Evolutionary conservation across 495 filamentous ascomycete species (phyloP).

Genomic region (Patellaria atrata): DNA sequence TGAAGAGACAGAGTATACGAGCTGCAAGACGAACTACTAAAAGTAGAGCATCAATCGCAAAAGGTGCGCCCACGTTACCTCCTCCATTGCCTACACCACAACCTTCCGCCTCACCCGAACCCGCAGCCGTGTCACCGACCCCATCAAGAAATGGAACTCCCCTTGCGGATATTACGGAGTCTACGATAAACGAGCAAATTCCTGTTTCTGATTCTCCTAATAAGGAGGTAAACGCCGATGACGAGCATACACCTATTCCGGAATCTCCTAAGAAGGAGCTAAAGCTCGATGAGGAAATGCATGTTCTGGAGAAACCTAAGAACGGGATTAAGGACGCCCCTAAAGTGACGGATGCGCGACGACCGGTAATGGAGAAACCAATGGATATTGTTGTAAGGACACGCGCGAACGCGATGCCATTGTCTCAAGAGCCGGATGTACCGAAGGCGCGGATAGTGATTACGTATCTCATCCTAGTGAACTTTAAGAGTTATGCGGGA

Average conservation of each 20-base stretch:
- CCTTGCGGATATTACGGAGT: slow-evolving; percentile 62
- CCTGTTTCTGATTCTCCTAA: slow-evolving; percentile 8
- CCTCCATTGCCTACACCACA: slow-evolving; percentile 38
- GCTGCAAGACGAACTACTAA: slow-evolving; percentile 42
- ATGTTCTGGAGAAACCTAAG: slow-evolving; percentile 5
- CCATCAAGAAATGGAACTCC: slow-evolving; percentile 42
- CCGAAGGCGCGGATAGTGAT: slow-evolving; percentile 82
- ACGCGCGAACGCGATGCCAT: slow-evolving; percentile 51
- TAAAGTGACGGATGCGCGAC: slow-evolving; percentile 56
- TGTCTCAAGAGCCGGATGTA: slow-evolving; percentile 48
- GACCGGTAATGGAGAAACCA: slow-evolving; percentile 67
- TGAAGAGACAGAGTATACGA: slow-evolving; percentile 57
- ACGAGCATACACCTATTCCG: slow-evolving; percentile 1
- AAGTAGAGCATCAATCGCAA: slow-evolving; percentile 32
- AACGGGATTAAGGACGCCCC: slow-evolving; percentile 37
- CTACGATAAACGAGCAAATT: slow-evolving; percentile 49
- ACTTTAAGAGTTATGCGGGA: slow-evolving; percentile 98
- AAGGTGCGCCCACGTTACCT: slow-evolving; percentile 23
- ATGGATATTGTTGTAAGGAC: slow-evolving; percentile 93
- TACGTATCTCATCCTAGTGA: slow-evolving; percentile 72
- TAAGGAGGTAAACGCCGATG: slow-evolving; percentile 4
- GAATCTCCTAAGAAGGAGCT: slow-evolving; percentile 50
- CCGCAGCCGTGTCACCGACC: background rate
- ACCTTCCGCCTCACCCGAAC: slow-evolving; percentile 29
- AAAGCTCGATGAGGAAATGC: slow-evolving; percentile 45